These are phyloP conservation scores for Metrosideros polymorpha DNA, from an alignment of 441 rosid species.

Conservation along the genomic window DNA sequence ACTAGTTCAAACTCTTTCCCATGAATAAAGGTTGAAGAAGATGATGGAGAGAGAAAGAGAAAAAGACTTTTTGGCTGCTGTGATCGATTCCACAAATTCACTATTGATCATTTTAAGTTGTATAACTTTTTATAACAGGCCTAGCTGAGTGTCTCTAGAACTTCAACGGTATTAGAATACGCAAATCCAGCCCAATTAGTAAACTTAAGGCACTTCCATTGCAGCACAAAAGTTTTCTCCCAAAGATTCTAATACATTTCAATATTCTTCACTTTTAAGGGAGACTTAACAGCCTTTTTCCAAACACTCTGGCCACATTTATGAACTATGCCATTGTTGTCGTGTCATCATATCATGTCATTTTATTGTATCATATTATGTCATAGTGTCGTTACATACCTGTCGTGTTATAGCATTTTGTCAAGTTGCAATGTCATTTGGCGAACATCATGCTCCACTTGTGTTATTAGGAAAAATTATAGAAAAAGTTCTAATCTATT, in stretches of 20 bases:
- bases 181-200: neutral
- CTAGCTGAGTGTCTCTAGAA: neutral
- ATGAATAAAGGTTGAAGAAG: too few species aligned
- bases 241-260: neutral
- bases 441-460: neutral
- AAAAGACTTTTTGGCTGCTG: too few species aligned
- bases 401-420: neutral
- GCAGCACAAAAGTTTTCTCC: neutral
- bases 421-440: neutral
- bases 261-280: neutral
- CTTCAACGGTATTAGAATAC: neutral
- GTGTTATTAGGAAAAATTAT: neutral
- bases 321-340: neutral
- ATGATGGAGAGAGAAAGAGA: too few species aligned
- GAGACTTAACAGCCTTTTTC: neutral
- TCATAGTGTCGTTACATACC: neutral
- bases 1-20: too few species aligned
- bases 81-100: too few species aligned
- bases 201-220: neutral
- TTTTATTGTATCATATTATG: neutral
- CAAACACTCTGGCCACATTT: neutral
- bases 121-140: neutral
- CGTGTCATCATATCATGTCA: neutral
- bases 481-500: rapidly evolving
- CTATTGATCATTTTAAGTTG: neutral